Conservation (phyloP, 495 filamentous ascomycete genomes). For the Amorphotheca resinae region DNA sequence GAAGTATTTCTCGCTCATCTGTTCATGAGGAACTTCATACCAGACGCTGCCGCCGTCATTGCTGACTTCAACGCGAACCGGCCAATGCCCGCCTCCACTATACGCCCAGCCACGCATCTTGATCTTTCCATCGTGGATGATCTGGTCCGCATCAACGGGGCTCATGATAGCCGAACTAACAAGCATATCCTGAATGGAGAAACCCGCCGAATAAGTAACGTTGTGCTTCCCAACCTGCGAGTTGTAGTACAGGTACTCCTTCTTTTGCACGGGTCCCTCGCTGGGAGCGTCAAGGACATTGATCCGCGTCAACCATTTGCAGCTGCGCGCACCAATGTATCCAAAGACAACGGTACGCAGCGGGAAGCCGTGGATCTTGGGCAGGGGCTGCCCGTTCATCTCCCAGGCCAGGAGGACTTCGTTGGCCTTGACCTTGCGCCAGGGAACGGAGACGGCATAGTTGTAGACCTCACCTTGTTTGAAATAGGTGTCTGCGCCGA, state of each 20-base stretch:
- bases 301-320: constrained; percentile 47
- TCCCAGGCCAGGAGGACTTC: constrained; percentile 36
- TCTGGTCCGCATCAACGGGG: constrained; percentile 36
- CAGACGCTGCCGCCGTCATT: constrained; percentile 45
- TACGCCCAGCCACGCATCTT: constrained; percentile 46
- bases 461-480: constrained; percentile 44
- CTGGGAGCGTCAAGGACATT: constrained; percentile 34
- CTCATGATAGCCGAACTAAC: constrained; percentile 47
- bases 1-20: constrained; percentile 39
- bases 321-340: constrained; percentile 46
- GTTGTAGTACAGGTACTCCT: constrained; percentile 48
- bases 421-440: constrained; percentile 48
- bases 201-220: constrained; percentile 35
- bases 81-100: constrained; percentile 45
- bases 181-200: constrained; percentile 54
- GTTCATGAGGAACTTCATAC: constrained; percentile 41
- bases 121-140: constrained; percentile 43
- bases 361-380: constrained; percentile 42
- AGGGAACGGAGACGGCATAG: constrained; percentile 51
- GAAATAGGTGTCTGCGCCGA: constrained; percentile 56
- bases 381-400: constrained; percentile 51
- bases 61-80: constrained; percentile 43
- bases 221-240: constrained; percentile 51
- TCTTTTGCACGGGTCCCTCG: constrained; percentile 30
- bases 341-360: constrained; percentile 49